Evolutionary conservation across 371 early-diverging fungal species (phyloP), one percentile per base, ranked within the genome.

Genomic region (Chytridium lagenaria): DNA sequence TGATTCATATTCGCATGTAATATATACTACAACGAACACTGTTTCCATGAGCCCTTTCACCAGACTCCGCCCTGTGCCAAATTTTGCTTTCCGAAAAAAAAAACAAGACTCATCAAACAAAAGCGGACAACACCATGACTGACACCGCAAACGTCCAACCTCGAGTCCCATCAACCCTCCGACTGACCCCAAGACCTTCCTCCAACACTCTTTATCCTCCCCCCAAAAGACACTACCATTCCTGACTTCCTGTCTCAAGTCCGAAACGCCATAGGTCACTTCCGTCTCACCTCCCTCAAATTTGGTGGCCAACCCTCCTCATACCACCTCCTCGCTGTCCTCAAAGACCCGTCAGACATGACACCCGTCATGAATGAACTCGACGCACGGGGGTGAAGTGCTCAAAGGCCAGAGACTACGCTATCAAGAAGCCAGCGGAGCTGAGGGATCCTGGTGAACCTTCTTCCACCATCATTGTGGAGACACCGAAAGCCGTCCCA

Each of bases 221-320:
- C 55, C 5, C 55, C 55, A 7, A 55, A 55, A 28, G 55, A 55
- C 5, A 26, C 55, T 10, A 26, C 10, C 30, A 5, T 55, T 10
- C 55, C 55, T 10, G 5, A 5, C 26, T 55, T 55, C 30, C 10
- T 55, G 10, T 10, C 16, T 10, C 5, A 23, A 23, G 55, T 55
- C 55, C 55, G 55, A 55, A 55, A 5, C 23, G 55, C 26, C 26
- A 55, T 55, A 16, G 55, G 55, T 16, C 55, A 55, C 26, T 55
- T 55, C 23, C 10, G 55, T 7, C 30, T 55, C 16, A 55, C 55
- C 16, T 23, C 23, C 30, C 55, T 55, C 26, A 7, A 26, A 26
- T 55, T 55, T 55, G 55, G 16, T 7, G 55, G 55, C 23, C 55
- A 55, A 55, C 10, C 55, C 16, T 7, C 23, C 19, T 16, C 16